A percentile compares a stretch with the other conserved stretches of the same genome.
Evolutionary conservation across 192 early-diverging fungal genomes (phyloP).

Genomic region (Entrophospora sp.): DNA sequence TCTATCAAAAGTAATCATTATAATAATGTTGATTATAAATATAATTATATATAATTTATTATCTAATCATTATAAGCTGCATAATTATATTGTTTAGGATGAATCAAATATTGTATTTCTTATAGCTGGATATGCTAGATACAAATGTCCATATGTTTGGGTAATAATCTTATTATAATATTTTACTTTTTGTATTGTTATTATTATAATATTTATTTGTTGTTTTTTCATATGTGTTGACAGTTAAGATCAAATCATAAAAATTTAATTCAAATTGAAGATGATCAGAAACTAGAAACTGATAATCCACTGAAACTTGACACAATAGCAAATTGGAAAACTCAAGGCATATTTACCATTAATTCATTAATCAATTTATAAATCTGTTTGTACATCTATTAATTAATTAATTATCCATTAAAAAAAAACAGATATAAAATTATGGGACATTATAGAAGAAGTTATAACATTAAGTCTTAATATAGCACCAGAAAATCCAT

Average conservation of each 20-base stretch:
- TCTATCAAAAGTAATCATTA: constrained; percentile 26
- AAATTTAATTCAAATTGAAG: constrained; percentile 34
- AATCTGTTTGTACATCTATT: not conserved
- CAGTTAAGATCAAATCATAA: constrained; percentile 54
- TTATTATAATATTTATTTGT: not conserved
- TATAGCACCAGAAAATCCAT: constrained; percentile 56
- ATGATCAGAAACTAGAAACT: constrained; percentile 44
- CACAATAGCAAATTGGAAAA: constrained; percentile 57
- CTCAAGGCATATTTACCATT: constrained; percentile 26
- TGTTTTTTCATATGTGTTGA: not conserved
- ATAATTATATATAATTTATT: not conserved
- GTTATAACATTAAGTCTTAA: constrained; percentile 48
- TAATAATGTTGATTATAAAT: no score
- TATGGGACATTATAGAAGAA: constrained; percentile 63
- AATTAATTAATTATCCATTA: not conserved
- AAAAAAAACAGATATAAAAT: constrained; percentile 36
- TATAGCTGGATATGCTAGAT: constrained; percentile 59
- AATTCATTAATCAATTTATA: not conserved
- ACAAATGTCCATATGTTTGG: constrained; percentile 69
- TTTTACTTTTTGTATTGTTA: not conserved
- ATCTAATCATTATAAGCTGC: not conserved
- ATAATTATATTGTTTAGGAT: constrained; percentile 31
- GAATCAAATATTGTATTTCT: constrained; percentile 46
- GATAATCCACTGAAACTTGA: constrained; percentile 55
- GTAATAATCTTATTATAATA: constrained; percentile 22